A percentile compares a stretch with the other conserved stretches of the same genome.
These are phyloP conservation scores for Inga laurina DNA, from an alignment of 306 rosid species.

Conservation along the genomic window DNA sequence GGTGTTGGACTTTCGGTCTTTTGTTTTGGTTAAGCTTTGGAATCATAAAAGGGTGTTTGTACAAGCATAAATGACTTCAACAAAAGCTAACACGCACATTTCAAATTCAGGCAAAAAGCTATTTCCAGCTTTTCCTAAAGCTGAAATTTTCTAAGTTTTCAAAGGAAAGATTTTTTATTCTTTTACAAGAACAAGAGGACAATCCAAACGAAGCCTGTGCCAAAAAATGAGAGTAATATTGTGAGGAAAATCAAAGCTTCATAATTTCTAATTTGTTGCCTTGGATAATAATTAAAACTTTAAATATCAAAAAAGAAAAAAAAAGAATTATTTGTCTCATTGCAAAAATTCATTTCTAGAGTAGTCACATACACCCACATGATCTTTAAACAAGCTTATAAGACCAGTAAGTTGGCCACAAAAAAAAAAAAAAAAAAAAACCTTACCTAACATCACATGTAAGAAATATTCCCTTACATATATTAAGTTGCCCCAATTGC, in stretches of 20 bases:
- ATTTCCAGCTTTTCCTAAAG: neutral
- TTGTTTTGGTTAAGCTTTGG: neutral
- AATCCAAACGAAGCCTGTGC: neutral
- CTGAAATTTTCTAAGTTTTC: neutral
- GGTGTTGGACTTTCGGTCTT: neutral
- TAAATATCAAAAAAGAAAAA: neutral
- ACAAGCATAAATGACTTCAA: conserved; percentile 6
- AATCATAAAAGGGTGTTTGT: neutral
- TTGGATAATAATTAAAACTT: neutral
- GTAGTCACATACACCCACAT: neutral
- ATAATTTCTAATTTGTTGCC: neutral
- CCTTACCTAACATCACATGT: neutral
- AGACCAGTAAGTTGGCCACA: neutral
- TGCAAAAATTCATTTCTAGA: neutral
- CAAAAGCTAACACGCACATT: neutral
- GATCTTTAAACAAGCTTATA: neutral
- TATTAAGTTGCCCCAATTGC: neutral
- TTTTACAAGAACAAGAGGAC: neutral
- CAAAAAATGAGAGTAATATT: neutral
- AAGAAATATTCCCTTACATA: neutral
- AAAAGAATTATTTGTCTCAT: neutral
- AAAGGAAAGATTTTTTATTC: neutral
- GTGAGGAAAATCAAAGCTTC: neutral
- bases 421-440: too few species aligned
- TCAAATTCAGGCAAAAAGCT: neutral